Base-by-base conservation (phyloP, 108 stramenopile genomes). In the Pelagomonas calceolata region DNA sequence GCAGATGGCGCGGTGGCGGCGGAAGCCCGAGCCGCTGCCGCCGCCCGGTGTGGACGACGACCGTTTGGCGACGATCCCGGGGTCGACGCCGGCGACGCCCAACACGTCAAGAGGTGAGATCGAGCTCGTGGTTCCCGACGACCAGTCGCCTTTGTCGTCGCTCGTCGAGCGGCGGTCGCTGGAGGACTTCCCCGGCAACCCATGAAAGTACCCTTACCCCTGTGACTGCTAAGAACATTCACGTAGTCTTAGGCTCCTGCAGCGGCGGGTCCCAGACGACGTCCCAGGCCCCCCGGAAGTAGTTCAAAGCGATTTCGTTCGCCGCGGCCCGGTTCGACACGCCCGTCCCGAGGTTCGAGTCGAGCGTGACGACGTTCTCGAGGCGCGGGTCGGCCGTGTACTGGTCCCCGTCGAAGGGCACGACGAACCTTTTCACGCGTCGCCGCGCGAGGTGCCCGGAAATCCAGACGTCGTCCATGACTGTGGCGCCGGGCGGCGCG, bases 381-480 rank as follows among this genome's bases (percentile, higher is more conserved):
- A 60, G 29, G 14, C 29, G 21, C 21, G 51, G 51, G 7, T 17
- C 29, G 3, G 3, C 0, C 21, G 51, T 60, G 21, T 4, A 26
- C 51, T 60, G 51, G 14, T 60, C 51, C 7, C 21, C 21, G 51
- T 60, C 51, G 21, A 12, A 26, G 0, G 51, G 51, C 21, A 60
- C 51, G 21, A 60, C 51, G 51, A 60, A 16, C 21, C 51, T 17
- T 3, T 17, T 17, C 21, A 60, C 26, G 51, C 51, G 21, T 17
- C 51, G 51, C 26, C 51, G 51, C 51, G 51, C 51, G 51, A 60
- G 51, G 51, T 60, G 51, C 21, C 51, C 51, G 7, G 51, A 60
- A 26, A 60, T 60, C 51, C 51, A 60, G 51, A 60, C 51, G 51
- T 60, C 51, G 51, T 60, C 51, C 51, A 60, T 60, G 21, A 60